These are phyloP conservation scores for Acorus calamus DNA, from an alignment of 106 monocot species.

Conservation along the genomic window DNA sequence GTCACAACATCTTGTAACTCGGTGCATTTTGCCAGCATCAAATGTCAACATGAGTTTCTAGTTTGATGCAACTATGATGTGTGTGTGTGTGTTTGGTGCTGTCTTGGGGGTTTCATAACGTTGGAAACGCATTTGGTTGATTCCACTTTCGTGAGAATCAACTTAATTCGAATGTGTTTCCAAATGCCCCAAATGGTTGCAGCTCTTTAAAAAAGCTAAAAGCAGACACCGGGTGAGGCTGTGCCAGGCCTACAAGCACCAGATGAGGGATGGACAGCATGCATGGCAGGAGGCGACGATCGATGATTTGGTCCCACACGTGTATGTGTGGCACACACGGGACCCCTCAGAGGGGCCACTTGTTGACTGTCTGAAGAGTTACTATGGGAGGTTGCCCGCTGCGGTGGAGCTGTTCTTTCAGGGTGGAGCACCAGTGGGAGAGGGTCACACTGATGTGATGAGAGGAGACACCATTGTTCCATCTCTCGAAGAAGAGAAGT, in stretches of 20 bases:
- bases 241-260: conserved; percentile 29
- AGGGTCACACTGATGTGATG: conserved; percentile 20
- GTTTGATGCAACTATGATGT: too few species aligned
- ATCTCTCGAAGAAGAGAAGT: conserved; percentile 34
- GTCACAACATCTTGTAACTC: too few species aligned
- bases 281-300: conserved; percentile 61
- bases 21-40: too few species aligned
- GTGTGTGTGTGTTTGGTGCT: too few species aligned
- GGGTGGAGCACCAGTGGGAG: conserved; percentile 36
- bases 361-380: conserved; percentile 30
- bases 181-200: too few species aligned
- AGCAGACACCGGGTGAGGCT: conserved; percentile 23
- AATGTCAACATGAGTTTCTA: too few species aligned
- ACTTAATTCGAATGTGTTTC: too few species aligned
- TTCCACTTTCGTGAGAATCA: too few species aligned
- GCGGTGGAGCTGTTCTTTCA: conserved; percentile 47
- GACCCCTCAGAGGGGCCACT: conserved; percentile 9
- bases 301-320: conserved; percentile 43
- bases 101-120: too few species aligned
- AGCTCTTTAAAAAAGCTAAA: too few species aligned
- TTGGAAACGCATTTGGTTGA: too few species aligned
- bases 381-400: conserved; percentile 59
- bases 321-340: conserved; percentile 49
- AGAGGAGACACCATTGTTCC: conserved; percentile 35
- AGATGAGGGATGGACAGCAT: conserved; percentile 54